phyloP scores from a whole-genome alignment of 2,329 filamentous ascomycete species.

The Scedosporium aurantiacum region DNA sequence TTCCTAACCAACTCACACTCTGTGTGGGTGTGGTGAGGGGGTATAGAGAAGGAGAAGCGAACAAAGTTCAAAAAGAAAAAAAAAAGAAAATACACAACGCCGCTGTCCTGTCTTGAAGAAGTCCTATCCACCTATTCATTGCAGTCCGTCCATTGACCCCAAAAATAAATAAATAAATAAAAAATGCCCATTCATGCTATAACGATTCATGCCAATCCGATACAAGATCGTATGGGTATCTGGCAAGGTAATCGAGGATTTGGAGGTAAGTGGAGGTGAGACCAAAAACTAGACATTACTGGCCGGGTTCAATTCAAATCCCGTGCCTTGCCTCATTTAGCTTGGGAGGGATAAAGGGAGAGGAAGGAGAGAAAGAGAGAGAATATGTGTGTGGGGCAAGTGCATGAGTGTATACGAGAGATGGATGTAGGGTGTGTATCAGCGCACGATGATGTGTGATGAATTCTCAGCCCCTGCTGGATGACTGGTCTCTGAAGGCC shows the following conservation, averaged over 20 bases:
- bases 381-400: not conserved
- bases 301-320: too few relatives aligned
- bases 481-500: too few relatives aligned
- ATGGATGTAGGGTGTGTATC: too few relatives aligned
- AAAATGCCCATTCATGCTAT: not conserved
- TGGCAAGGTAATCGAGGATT: not conserved
- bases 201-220: not conserved
- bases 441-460: too few relatives aligned
- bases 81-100: not conserved
- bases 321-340: not conserved
- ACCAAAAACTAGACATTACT: not conserved
- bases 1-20: not conserved
- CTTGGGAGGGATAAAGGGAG: not conserved
- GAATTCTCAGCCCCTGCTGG: too few relatives aligned
- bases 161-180: not conserved
- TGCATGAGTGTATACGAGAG: not conserved
- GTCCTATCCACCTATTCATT: conserved; percentile 2
- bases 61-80: conserved; percentile 5
- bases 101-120: conserved; percentile 1
- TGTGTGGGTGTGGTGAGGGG: not conserved
- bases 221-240: not conserved
- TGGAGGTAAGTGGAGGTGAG: not conserved
- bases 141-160: not conserved
- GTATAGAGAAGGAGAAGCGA: conserved; percentile 3
- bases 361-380: not conserved